A percentile compares a stretch with the other conserved stretches of the same genome.
phyloP scores from a whole-genome alignment of 306 rosid species.

The Fagus crenata region DNA sequence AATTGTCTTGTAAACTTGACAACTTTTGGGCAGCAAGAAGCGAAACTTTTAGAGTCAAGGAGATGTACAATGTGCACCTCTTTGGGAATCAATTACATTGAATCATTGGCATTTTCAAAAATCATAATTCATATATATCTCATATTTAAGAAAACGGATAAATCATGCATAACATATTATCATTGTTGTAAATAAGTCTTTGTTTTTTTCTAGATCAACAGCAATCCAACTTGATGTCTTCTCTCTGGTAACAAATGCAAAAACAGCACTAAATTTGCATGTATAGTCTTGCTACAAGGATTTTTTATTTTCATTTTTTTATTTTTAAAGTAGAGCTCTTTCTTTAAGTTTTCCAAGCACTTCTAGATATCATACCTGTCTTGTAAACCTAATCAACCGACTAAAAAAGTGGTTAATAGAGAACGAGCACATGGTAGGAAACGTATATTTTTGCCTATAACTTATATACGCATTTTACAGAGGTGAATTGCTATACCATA shows the following conservation, averaged over 20 bases:
- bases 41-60: no score
- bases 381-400: neutral
- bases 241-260: neutral
- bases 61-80: no score
- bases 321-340: neutral
- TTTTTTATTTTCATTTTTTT: neutral
- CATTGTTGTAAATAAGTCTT: neutral
- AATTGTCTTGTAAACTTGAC: no score
- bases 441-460: neutral
- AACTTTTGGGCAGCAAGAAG: no score
- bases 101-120: neutral
- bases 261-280: neutral
- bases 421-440: neutral
- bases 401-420: neutral
- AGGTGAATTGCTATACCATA: slow-evolving; percentile 5
- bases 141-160: neutral
- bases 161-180: neutral
- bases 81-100: no score
- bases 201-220: neutral
- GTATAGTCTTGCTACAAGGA: neutral
- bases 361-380: neutral
- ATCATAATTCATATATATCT: neutral
- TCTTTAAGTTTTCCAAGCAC: neutral
- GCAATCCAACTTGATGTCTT: neutral
- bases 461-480: neutral